Base-by-base conservation (phyloP, 345 rosid species). In the Excoecaria cochinchinensis region DNA sequence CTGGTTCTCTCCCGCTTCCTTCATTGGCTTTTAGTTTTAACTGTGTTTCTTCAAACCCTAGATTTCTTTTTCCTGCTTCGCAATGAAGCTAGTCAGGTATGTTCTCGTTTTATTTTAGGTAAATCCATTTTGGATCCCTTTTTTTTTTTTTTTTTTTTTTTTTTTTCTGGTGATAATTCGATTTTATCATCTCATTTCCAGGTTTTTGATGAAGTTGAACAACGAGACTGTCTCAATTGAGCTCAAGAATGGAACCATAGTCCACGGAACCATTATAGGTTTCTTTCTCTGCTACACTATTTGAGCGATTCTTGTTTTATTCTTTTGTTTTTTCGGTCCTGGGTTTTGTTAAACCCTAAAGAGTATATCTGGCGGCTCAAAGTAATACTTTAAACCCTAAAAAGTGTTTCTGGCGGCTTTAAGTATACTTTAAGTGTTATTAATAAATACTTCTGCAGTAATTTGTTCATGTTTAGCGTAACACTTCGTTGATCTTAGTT, bases 181-280 rank as follows among this genome's bases (percentile, higher is more conserved):
- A 36, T 51, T 46, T 8, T 14, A 16, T 38, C 6, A 21, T 8
- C 61, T 22, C 58, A 39, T 36, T 12, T 47, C 80, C 24, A 95
- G 98, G 96, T 93, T 95, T 80, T 82, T 95, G 94, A 95, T 95
- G 99, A 95, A 95, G 88, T 61, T 95, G 81, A 95, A 89, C 91
- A 95, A 95, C 69, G 99, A 93, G 82, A 93, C 97, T 61, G 97
- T 93, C 5, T 93, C 98, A 73, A 91, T 95, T 70, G 99, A 95
- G 88, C 93, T 95, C 79, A 91, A 95, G 87, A 95, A 95, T 44
- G 98, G 99, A 74, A 93, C 97, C 64, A 85, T 93, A 24, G 99
- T 95, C 67, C 94, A 95, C 70, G 99, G 99, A 38, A 95, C 99
- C 76, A 90, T 95, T 74, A 93, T 92, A 84, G 99, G 99, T 93